Evolutionary conservation across 1,284 basidiomycete genomes (phyloP).

Genomic region (Tilletia caries): DNA sequence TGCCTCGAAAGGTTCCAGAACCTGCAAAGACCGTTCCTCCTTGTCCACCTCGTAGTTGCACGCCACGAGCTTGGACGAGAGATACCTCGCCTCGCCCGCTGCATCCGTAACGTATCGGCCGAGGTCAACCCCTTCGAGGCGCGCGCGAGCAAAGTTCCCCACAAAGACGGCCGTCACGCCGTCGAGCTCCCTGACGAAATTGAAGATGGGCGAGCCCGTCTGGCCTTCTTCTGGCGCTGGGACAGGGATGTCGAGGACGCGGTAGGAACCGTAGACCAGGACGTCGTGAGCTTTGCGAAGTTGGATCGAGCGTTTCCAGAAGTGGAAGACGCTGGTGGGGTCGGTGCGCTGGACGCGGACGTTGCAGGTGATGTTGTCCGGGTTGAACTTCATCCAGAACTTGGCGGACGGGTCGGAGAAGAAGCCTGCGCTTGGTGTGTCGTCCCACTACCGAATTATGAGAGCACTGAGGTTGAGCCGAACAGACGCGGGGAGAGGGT

Average conservation of each 20-base stretch:
- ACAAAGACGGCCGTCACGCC: background rate
- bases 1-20: conserved; percentile 7
- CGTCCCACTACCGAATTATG: conserved; percentile 61
- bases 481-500: conserved; percentile 42
- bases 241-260: conserved; percentile 56
- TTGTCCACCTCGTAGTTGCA: background rate
- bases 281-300: conserved; percentile 62
- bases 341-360: conserved; percentile 60
- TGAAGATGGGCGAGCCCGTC: background rate
- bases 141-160: background rate
- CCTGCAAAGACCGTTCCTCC: background rate
- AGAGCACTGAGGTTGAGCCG: background rate
- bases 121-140: background rate
- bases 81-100: background rate
- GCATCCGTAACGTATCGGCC: background rate
- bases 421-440: conserved; percentile 64
- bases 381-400: conserved; percentile 75
- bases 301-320: conserved; percentile 63
- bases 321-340: conserved; percentile 60
- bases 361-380: conserved; percentile 64
- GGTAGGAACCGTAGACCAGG: conserved; percentile 65
- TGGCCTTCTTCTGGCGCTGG: background rate
- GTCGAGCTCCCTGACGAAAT: background rate
- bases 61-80: background rate
- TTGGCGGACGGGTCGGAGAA: conserved; percentile 58